A percentile compares a stretch with the other conserved stretches of the same genome.
Conservation (phyloP, 176 grass and related monocot genomes). For the Zoysia japonica region DNA sequence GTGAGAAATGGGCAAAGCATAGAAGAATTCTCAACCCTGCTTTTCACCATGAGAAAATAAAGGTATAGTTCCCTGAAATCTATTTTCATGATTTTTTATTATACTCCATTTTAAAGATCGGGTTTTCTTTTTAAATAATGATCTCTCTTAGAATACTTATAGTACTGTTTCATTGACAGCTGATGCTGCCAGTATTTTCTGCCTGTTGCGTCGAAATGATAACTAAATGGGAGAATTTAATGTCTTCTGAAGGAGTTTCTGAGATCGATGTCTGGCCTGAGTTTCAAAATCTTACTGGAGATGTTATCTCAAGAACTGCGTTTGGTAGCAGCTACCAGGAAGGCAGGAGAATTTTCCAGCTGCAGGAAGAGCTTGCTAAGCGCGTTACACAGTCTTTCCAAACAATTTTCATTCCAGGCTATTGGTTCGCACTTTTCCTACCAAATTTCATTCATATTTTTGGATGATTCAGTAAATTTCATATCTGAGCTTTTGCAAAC, state of each 20-base stretch:
- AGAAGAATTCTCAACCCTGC: conserved; percentile 74
- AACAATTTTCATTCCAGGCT: conserved; percentile 56
- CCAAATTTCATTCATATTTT: too few relatives aligned
- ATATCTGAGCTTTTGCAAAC: too few relatives aligned
- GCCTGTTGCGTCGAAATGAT: not conserved
- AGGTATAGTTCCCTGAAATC: conserved; percentile 26
- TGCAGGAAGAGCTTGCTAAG: conserved; percentile 58
- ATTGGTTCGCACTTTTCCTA: conserved; percentile 17
- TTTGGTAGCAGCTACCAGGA: conserved; percentile 81
- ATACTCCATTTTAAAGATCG: not conserved
- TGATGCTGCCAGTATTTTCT: conserved; percentile 44
- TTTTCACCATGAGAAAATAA: conserved; percentile 76
- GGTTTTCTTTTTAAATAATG: not conserved
- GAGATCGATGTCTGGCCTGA: conserved; percentile 72
- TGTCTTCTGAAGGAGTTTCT: conserved; percentile 35
- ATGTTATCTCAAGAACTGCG: conserved; percentile 72
- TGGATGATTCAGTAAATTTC: too few relatives aligned
- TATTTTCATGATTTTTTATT: not conserved
- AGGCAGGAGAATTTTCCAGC: conserved; percentile 68
- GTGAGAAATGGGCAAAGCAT: conserved; percentile 71
- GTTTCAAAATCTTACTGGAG: conserved; percentile 65
- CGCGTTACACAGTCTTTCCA: conserved; percentile 40
- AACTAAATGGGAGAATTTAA: conserved; percentile 8
- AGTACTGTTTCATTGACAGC: conserved; percentile 23
- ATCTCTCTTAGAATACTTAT: conserved; percentile 1